Conservation (phyloP, 2,329 filamentous ascomycete species). For the Colletotrichum lentis region DNA sequence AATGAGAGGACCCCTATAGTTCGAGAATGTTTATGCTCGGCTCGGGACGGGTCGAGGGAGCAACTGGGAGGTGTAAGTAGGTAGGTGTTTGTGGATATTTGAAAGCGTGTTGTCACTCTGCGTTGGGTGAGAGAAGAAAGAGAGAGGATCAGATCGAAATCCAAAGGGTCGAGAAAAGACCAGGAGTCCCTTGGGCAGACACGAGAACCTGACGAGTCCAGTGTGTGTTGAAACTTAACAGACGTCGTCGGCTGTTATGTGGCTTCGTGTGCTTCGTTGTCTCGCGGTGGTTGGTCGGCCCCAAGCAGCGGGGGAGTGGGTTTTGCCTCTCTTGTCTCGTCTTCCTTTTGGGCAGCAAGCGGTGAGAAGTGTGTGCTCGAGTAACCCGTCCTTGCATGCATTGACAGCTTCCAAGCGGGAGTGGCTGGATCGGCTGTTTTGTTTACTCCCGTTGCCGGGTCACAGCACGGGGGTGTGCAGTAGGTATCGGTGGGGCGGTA, state of each 20-base stretch:
- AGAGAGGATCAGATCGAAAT: too few relatives aligned
- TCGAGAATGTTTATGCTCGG: slow-evolving; percentile 27
- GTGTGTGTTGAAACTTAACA: neutral
- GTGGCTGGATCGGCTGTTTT: slow-evolving; percentile 31
- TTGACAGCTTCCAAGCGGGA: slow-evolving; percentile 27
- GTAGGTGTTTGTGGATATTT: neutral
- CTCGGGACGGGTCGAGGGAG: slow-evolving; percentile 36
- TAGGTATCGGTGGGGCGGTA: too few relatives aligned
- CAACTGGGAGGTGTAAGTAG: slow-evolving; percentile 13
- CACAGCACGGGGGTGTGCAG: neutral
- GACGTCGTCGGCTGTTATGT: neutral
- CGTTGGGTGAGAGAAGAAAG: neutral
- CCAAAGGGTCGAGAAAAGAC: neutral
- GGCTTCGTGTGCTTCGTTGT: slow-evolving; percentile 27
- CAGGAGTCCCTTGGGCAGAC: neutral
- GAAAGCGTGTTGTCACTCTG: neutral
- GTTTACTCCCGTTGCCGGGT: slow-evolving; percentile 35
- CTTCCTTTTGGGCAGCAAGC: slow-evolving; percentile 18
- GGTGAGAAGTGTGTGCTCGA: neutral
- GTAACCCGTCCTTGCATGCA: slow-evolving; percentile 24
- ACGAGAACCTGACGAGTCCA: too few relatives aligned
- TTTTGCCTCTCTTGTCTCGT: neutral
- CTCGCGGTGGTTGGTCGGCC: slow-evolving; percentile 35
- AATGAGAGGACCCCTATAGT: slow-evolving; percentile 12
- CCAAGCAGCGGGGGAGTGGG: neutral